Percentiles rank a stretch among this genome's conserved stretches.
phyloP scores from a whole-genome alignment of 106 monocot species.

The Posidonia australis region DNA sequence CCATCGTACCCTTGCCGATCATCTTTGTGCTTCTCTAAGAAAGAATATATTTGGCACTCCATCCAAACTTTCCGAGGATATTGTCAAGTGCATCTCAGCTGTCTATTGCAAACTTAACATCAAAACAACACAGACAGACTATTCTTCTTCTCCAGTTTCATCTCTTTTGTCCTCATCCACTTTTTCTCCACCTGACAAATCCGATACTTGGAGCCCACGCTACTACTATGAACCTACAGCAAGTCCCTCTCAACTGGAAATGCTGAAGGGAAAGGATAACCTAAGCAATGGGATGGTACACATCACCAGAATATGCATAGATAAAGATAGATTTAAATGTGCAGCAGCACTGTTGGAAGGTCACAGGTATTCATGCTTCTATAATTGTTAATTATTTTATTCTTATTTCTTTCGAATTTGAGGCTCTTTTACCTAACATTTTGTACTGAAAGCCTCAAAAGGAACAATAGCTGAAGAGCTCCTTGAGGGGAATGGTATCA shows the following conservation, averaged over 20 bases:
- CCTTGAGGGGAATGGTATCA: too few relatives aligned
- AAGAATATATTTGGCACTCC: slow-evolving; percentile 49
- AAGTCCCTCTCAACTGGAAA: slow-evolving; percentile 31
- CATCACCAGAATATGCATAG: slow-evolving; percentile 47
- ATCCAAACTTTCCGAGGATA: slow-evolving; percentile 79
- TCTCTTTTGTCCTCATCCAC: slow-evolving; percentile 62
- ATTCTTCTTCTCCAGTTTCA: slow-evolving; percentile 38
- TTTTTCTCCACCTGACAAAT: slow-evolving; percentile 36
- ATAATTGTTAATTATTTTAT: not conserved
- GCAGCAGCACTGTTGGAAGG: slow-evolving; percentile 53
- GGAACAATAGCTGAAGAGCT: too few relatives aligned
- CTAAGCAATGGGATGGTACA: slow-evolving; percentile 39
- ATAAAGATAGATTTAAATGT: slow-evolving; percentile 51
- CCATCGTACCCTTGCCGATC: slow-evolving; percentile 55
- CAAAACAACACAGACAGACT: slow-evolving; percentile 11
- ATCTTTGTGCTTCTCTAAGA: slow-evolving; percentile 48
- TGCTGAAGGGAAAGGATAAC: slow-evolving; percentile 20
- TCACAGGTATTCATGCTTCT: slow-evolving; percentile 7
- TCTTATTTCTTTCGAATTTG: not conserved
- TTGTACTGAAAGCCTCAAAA: too few relatives aligned
- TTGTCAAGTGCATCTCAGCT: slow-evolving; percentile 70
- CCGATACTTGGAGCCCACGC: slow-evolving; percentile 56
- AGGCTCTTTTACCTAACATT: not conserved
- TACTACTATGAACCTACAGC: slow-evolving; percentile 25
- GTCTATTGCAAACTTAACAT: slow-evolving; percentile 65